Evolutionary conservation across 148 eudicot genomes (phyloP), one percentile per base, ranked within the genome.

Genomic region (Amaranthus cruentus): DNA sequence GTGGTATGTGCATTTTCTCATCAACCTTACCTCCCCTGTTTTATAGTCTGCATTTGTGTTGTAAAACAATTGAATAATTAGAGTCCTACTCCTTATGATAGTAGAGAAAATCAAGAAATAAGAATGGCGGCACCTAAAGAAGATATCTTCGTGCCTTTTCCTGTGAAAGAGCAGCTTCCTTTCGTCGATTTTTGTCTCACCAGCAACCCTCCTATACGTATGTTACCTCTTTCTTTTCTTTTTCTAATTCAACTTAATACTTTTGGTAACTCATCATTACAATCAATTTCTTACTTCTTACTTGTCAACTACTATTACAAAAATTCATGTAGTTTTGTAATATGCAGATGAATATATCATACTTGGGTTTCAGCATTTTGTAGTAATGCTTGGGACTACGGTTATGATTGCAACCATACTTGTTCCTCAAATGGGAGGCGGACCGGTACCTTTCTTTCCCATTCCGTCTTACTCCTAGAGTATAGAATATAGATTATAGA

Each of bases 361-460:
- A 74, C 86, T 94, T 50, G 98, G 89, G 43, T 91, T 94, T 85
- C 98, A 94, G 83, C 96, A 91, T 78, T 94, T 88, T 63, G 15
- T 94, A 14, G 96, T 94, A 21, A 94, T 91, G 98, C 91, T 94
- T 38, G 97, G 98, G 70, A 88, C 91, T 69, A 89, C 96, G 9
- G 89, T 94, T 47, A 79, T 91, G 75, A 88, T 94, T 54, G 81
- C 93, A 42, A 83, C 91, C 53, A 81, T 87, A 48, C 85, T 94
- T 50, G 96, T 94, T 62, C 98, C 98, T 71, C 87, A 76, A 60
- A 94, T 91, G 98, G 98, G 98, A 69, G 97, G 98, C 63, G 85
- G 91, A 76, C 48, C 74, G 77, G 83, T 81, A 80, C 55, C 50
- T 66, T 50, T 59, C 62, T 51, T 28, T 14, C 51, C 47, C 13